Percentiles rank a stretch among this genome's conserved stretches.
These are phyloP conservation scores for Purshia tridentata DNA, from an alignment of 306 rosid species.

Conservation along the genomic window DNA sequence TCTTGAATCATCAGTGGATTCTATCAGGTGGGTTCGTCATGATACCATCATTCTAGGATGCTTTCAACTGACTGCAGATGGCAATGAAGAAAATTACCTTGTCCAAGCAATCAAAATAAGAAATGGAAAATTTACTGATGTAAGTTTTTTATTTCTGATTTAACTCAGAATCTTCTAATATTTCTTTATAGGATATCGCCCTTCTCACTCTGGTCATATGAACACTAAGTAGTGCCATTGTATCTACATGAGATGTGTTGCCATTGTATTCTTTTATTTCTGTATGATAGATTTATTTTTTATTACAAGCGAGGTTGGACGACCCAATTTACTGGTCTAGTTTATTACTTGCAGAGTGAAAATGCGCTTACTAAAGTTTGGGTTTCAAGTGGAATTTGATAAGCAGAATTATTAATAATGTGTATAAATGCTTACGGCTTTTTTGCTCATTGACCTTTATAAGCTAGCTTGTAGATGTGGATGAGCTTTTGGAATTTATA, in stretches of 20 bases:
- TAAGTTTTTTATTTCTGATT: constrained; percentile 27
- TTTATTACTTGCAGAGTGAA: background rate
- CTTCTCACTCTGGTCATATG: background rate
- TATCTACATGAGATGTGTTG: background rate
- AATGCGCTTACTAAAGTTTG: background rate
- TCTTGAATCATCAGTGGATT: constrained; percentile 68
- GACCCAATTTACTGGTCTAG: background rate
- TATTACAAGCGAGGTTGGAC: background rate
- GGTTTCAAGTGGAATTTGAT: background rate
- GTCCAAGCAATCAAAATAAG: constrained; percentile 70
- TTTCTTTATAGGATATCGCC: background rate
- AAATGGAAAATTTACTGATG: constrained; percentile 68
- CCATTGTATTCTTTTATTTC: background rate
- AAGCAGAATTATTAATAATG: background rate
- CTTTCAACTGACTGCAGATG: constrained; percentile 68
- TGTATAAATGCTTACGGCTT: background rate
- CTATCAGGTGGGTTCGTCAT: constrained; percentile 77
- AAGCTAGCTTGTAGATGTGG: too few species aligned
- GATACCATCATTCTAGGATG: constrained; percentile 87
- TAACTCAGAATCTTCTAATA: background rate
- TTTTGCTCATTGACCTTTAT: background rate
- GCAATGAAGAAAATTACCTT: constrained; percentile 69
- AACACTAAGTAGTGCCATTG: background rate
- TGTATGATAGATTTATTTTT: background rate
- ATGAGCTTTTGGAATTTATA: too few species aligned